Percentiles rank a stretch among this genome's conserved stretches.
phyloP scores from a whole-genome alignment of 2,329 filamentous ascomycete genomes.

The Raffaelea ambrosiae region DNA sequence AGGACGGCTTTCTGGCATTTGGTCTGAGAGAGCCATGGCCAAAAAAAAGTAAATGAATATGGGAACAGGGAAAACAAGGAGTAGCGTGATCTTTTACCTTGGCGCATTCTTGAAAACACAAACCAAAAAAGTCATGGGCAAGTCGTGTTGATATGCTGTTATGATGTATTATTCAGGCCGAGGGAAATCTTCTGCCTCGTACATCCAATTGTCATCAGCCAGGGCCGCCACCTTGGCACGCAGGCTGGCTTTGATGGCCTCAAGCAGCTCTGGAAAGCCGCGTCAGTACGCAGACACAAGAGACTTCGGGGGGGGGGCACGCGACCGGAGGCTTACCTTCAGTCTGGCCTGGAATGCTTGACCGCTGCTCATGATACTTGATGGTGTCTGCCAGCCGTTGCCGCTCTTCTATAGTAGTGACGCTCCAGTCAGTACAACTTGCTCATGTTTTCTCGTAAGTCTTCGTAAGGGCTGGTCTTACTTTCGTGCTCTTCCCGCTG shows the following conservation, averaged over 20 bases:
- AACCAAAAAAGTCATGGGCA: not conserved
- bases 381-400: slow-evolving; percentile 54
- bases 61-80: too few species aligned
- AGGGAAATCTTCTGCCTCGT: slow-evolving; percentile 56
- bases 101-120: not conserved
- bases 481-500: slow-evolving; percentile 49
- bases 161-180: slow-evolving; percentile 22
- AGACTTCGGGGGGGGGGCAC: not conserved
- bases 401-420: slow-evolving; percentile 39
- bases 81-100: too few species aligned
- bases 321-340: slow-evolving; percentile 42
- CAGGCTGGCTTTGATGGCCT: slow-evolving; percentile 61
- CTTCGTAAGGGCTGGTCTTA: slow-evolving; percentile 15
- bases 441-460: not conserved
- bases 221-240: slow-evolving; percentile 64
- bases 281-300: too few species aligned
- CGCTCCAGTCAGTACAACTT: not conserved
- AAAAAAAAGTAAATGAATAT: slow-evolving; percentile 1
- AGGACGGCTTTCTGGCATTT: too few species aligned
- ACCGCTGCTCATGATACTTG: slow-evolving; percentile 50
- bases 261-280: slow-evolving; percentile 50
- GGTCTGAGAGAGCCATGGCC: too few species aligned
- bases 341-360: slow-evolving; percentile 50
- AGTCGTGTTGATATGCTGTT: not conserved
- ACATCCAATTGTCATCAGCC: slow-evolving; percentile 87